Evolutionary conservation across 305 asterid genomes (phyloP).

Genomic region (Solanum chacoense): DNA sequence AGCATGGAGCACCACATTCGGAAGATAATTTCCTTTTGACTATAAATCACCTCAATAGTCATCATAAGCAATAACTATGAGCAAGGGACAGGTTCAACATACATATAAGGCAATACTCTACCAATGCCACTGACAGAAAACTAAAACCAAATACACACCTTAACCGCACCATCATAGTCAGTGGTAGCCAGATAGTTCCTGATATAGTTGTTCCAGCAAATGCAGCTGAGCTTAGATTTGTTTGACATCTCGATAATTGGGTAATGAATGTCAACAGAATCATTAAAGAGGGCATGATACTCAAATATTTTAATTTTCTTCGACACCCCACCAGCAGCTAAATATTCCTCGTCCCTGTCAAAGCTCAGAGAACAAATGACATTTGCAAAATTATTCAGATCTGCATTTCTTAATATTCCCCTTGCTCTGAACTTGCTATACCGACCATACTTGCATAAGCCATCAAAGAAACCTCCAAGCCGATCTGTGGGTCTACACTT

Average conservation of each 20-base stretch:
- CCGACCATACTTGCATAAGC: conserved; percentile 86
- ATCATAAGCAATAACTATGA: background rate
- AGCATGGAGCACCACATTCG: background rate
- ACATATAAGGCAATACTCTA: background rate
- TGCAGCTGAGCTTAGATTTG: conserved; percentile 67
- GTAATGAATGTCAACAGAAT: conserved; percentile 79
- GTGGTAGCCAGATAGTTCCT: conserved; percentile 86
- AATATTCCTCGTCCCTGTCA: conserved; percentile 87
- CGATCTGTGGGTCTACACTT: conserved; percentile 29
- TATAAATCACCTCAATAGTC: background rate
- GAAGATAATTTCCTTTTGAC: background rate
- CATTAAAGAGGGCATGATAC: conserved; percentile 48
- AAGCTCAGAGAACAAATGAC: conserved; percentile 92
- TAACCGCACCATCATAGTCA: conserved; percentile 78
- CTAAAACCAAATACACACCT: conserved; percentile 20
- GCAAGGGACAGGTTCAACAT: background rate
- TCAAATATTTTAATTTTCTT: conserved; percentile 87
- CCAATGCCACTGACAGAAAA: background rate
- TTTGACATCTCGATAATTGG: conserved; percentile 82
- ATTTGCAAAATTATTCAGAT: conserved; percentile 61
- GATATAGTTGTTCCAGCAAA: conserved; percentile 92
- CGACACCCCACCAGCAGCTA: conserved; percentile 90
- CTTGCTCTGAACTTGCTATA: conserved; percentile 51
- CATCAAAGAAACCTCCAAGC: conserved; percentile 73
- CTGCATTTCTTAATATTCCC: conserved; percentile 68